A percentile compares a stretch with the other conserved stretches of the same genome.
Evolutionary conservation across 2,329 filamentous ascomycete genomes (phyloP).

Genomic region (Nothomitra cinnamomea): DNA sequence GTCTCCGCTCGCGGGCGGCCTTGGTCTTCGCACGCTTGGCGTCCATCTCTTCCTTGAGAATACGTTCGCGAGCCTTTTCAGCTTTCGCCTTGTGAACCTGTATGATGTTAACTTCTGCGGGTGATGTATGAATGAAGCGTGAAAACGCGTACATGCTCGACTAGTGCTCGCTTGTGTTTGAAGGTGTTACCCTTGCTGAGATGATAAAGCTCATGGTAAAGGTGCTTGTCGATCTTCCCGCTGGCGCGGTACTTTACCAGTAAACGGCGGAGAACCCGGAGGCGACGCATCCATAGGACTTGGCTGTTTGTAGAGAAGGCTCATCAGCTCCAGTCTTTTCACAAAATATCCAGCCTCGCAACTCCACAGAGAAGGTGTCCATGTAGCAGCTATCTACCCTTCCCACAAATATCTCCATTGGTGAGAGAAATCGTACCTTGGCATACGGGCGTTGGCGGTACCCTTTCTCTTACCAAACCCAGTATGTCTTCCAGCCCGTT

Average conservation of each 20-base stretch:
- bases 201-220: slow-evolving; percentile 99
- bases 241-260: slow-evolving; percentile 99
- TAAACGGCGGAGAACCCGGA: slow-evolving; percentile 95
- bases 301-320: slow-evolving; percentile 39
- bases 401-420: neutral
- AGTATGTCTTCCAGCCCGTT: slow-evolving; percentile 92
- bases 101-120: slow-evolving; percentile 7
- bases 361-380: slow-evolving; percentile 5
- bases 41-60: slow-evolving; percentile 99
- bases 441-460: slow-evolving; percentile 99
- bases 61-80: slow-evolving; percentile 91
- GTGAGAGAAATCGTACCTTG: slow-evolving; percentile 47
- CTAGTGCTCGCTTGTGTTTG: slow-evolving; percentile 99
- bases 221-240: slow-evolving; percentile 99
- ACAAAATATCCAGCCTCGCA: neutral
- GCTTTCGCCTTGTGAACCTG: slow-evolving; percentile 99
- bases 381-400: slow-evolving; percentile 6
- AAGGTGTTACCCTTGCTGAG: slow-evolving; percentile 99
- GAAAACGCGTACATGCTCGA: slow-evolving; percentile 82
- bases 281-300: slow-evolving; percentile 98
- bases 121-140: slow-evolving; percentile 3
- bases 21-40: slow-evolving; percentile 99
- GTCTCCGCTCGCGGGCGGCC: slow-evolving; percentile 97
- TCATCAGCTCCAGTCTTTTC: neutral
- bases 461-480: slow-evolving; percentile 99